Conservation (phyloP, 1,284 basidiomycete species). For the Anthracocystis setariae region DNA sequence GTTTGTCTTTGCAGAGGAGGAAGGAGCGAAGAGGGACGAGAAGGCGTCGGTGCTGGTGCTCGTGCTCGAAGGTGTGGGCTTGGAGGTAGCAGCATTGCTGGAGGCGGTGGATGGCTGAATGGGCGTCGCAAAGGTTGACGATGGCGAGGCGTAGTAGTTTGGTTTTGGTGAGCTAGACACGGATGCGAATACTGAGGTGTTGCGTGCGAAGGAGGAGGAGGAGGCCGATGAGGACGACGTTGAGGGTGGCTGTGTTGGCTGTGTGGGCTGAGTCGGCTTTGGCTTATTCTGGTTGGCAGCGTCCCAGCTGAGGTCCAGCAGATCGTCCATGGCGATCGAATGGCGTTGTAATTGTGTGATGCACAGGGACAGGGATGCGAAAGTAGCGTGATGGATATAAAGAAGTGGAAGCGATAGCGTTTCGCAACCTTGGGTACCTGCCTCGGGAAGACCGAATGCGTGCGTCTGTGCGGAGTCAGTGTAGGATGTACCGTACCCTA, state of each 20-base stretch:
- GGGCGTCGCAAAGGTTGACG: constrained; percentile 8
- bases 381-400: not conserved
- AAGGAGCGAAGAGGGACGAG: constrained; percentile 54
- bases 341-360: constrained; percentile 16
- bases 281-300: constrained; percentile 21
- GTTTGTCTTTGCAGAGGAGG: constrained; percentile 24
- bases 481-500: no score
- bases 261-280: constrained; percentile 1
- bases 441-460: no score
- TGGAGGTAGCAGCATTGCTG: constrained; percentile 10
- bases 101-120: constrained; percentile 6
- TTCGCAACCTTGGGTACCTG: no score
- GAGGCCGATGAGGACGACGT: constrained; percentile 7
- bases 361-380: not conserved
- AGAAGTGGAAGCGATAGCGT: not conserved
- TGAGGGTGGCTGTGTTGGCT: not conserved
- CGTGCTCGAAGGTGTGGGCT: constrained; percentile 1
- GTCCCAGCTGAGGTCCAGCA: constrained; percentile 63
- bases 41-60: constrained; percentile 59
- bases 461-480: no score
- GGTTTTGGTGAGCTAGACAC: constrained; percentile 8
- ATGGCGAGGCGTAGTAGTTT: constrained; percentile 31
- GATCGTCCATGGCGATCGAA: constrained; percentile 61
- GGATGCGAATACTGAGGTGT: constrained; percentile 9
- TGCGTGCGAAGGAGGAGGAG: constrained; percentile 6